These are phyloP conservation scores for Lojkania enalia DNA, from an alignment of 2,329 filamentous ascomycete species.

Conservation along the genomic window DNA sequence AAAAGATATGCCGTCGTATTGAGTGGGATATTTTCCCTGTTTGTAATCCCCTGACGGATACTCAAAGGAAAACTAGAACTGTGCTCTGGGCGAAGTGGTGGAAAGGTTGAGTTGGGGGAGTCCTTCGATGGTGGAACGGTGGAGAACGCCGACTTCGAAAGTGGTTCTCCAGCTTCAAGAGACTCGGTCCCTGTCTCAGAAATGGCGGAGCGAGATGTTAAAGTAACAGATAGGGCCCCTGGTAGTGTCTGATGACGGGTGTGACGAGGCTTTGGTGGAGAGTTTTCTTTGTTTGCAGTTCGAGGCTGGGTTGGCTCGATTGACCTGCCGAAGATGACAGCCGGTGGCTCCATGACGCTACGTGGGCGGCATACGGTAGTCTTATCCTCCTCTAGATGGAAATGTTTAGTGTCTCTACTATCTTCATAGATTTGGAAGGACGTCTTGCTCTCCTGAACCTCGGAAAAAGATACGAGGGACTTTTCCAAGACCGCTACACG, in stretches of 20 bases:
- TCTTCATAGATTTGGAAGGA: conserved; percentile 40
- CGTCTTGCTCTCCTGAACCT: conserved; percentile 19
- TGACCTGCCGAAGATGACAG: conserved; percentile 9
- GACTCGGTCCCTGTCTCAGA: conserved; percentile 15
- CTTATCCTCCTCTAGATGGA: conserved; percentile 14
- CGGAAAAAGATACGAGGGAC: conserved; percentile 22
- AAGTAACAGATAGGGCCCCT: conserved; percentile 12
- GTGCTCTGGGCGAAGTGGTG: conserved; percentile 15
- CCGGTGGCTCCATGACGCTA: conserved; percentile 2
- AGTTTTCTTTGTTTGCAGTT: conserved; percentile 36
- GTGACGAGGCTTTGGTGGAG: conserved; percentile 28
- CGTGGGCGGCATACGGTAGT: conserved; percentile 8
- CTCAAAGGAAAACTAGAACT: conserved; percentile 24
- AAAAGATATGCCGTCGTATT: conserved; percentile 21
- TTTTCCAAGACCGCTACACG: conserved; percentile 36
- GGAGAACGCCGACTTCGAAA: conserved; percentile 26
- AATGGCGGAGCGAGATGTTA: conserved; percentile 11
- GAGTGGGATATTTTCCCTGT: conserved; percentile 28
- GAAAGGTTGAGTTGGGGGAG: conserved; percentile 11
- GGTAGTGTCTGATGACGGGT: conserved; percentile 29
- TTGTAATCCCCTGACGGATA: conserved; percentile 19
- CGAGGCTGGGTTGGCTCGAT: conserved; percentile 20
- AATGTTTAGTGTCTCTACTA: conserved; percentile 23
- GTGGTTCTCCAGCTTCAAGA: conserved; percentile 22
- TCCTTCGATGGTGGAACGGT: conserved; percentile 10